Evolutionary conservation across 75 land plant genomes (phyloP).

Genomic region (Cryptomeria japonica): DNA sequence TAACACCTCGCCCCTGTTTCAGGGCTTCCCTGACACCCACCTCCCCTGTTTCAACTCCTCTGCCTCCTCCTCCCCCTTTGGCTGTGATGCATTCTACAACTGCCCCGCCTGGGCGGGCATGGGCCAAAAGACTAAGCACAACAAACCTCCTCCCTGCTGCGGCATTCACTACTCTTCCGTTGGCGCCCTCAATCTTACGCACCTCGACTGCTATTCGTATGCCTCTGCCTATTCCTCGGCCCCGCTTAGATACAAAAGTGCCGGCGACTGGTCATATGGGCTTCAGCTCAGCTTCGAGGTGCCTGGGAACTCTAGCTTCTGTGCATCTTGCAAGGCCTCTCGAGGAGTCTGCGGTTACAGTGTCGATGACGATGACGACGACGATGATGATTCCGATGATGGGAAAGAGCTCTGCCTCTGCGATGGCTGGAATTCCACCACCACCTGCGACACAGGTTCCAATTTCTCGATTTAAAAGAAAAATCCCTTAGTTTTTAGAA

Average conservation of each 20-base stretch:
- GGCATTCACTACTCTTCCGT: slow-evolving; percentile 40
- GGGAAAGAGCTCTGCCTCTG: slow-evolving; percentile 47
- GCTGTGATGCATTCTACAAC: slow-evolving; percentile 57
- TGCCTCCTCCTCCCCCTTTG: slow-evolving; percentile 36
- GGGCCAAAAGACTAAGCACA: neutral
- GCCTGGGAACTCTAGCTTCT: slow-evolving; percentile 34
- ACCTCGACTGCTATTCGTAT: slow-evolving; percentile 52
- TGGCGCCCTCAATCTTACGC: slow-evolving; percentile 42
- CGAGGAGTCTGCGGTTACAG: slow-evolving; percentile 55
- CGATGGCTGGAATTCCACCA: slow-evolving; percentile 53
- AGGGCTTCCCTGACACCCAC: slow-evolving; percentile 54
- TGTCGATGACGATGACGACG: slow-evolving; percentile 3
- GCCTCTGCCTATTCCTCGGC: slow-evolving; percentile 59
- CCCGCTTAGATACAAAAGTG: slow-evolving; percentile 31
- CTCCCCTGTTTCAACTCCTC: slow-evolving; percentile 54
- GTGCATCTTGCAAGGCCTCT: slow-evolving; percentile 56
- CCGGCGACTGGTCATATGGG: slow-evolving; percentile 60
- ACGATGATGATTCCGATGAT: too few relatives aligned
- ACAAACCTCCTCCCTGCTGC: slow-evolving; percentile 56
- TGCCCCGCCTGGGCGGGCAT: slow-evolving; percentile 54
- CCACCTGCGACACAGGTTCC: slow-evolving; percentile 50
- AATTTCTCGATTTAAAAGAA: too few relatives aligned
- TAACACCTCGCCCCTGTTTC: slow-evolving; percentile 48
- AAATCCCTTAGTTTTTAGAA: too few relatives aligned
- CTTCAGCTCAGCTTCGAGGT: slow-evolving; percentile 42